These are phyloP conservation scores for Acer saccharum DNA, from an alignment of 345 rosid species.

Conservation along the genomic window DNA sequence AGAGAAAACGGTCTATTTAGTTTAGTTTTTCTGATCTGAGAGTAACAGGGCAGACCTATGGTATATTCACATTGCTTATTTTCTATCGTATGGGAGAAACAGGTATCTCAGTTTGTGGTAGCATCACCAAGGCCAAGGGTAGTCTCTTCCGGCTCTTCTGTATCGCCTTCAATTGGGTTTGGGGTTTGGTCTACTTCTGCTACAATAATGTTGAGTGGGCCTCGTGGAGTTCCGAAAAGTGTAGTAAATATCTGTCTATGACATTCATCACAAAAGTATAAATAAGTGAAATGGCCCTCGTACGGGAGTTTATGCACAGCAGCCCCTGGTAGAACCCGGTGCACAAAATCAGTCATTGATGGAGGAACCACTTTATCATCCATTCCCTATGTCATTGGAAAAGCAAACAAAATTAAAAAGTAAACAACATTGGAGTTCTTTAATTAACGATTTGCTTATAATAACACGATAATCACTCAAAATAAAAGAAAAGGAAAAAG, in stretches of 20 bases:
- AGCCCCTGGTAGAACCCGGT: constrained; percentile 64
- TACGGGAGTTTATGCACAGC: constrained; percentile 76
- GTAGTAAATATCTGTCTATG: constrained; percentile 71
- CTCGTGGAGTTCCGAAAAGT: constrained; percentile 63
- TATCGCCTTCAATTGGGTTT: constrained; percentile 24
- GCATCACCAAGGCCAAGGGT: background rate
- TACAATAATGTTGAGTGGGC: constrained; percentile 33
- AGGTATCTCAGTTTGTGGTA: background rate
- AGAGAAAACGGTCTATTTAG: background rate
- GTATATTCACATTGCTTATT: background rate
- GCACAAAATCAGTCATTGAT: constrained; percentile 66
- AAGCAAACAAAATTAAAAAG: background rate
- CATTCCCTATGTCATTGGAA: constrained; percentile 49
- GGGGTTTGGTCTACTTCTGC: constrained; percentile 35
- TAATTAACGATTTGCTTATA: background rate
- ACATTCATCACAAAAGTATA: constrained; percentile 68
- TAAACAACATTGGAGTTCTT: background rate
- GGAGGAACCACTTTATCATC: constrained; percentile 76
- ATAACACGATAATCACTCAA: background rate
- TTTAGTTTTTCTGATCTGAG: background rate
- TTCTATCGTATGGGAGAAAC: background rate
- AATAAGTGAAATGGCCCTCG: constrained; percentile 70
- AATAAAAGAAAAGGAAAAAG: background rate
- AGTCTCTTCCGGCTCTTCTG: constrained; percentile 24
- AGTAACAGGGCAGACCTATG: constrained; percentile 18